phyloP scores from a whole-genome alignment of 2,329 filamentous ascomycete species.

The Dissoconium aciculare region DNA sequence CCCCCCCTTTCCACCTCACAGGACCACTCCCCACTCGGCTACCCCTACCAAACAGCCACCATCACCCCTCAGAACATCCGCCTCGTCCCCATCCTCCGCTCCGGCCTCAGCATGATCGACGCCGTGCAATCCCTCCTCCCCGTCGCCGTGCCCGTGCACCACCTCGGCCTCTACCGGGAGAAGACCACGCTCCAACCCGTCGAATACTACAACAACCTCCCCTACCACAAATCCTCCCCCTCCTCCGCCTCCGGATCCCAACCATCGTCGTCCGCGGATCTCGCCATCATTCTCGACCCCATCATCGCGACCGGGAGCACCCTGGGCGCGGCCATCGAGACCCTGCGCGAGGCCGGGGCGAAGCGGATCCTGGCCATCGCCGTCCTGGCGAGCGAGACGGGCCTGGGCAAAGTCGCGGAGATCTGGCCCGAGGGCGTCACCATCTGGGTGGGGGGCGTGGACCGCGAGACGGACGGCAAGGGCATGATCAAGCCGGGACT shows the following conservation, averaged over 20 bases:
- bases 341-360: constrained; percentile 83
- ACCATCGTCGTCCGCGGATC: constrained; percentile 30
- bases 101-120: constrained; percentile 81
- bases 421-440: constrained; percentile 67
- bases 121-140: constrained; percentile 75
- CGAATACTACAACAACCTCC: constrained; percentile 96
- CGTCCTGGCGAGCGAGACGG: constrained; percentile 57
- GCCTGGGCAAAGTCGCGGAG: constrained; percentile 54
- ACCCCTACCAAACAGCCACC: constrained; percentile 52
- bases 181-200: constrained; percentile 74
- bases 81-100: constrained; percentile 83
- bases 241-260: constrained; percentile 27
- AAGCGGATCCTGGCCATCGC: constrained; percentile 60
- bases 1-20: constrained; percentile 27
- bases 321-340: constrained; percentile 76
- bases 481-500: constrained; percentile 87
- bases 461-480: constrained; percentile 54
- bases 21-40: constrained; percentile 67
- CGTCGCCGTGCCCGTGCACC: constrained; percentile 65
- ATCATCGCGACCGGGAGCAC: constrained; percentile 90
- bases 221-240: constrained; percentile 45
- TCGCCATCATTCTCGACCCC: constrained; percentile 80
- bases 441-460: constrained; percentile 71
- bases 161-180: constrained; percentile 89
- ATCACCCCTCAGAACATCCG: constrained; percentile 54